Base-by-base conservation (phyloP, 164 flowering plant genomes). In the Nelumbo lutea region DNA sequence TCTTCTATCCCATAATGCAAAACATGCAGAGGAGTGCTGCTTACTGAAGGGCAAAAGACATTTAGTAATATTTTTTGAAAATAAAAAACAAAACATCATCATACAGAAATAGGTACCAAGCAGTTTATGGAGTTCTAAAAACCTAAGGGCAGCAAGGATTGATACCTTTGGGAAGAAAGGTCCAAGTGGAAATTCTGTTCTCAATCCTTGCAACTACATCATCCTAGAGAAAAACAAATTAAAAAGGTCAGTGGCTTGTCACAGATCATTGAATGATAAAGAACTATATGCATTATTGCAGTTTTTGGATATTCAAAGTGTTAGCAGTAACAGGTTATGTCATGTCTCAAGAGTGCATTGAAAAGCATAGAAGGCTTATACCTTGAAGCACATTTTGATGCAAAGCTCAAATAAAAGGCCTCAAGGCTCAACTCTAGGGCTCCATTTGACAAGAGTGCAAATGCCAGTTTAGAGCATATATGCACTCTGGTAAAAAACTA, bases 111-210 rank as follows among this genome's bases (percentile, higher is more conserved):
- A 48, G 38, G 42, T 5, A 40, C 5, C 43, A 14, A n/a, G 67
- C 6, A 48, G 2, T 40, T 7, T 27, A 41, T 58, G 15, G 39
- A 45, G 14, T 46, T 14, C 15, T 11, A 47, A 11, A 64, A 64
- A 47, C 27, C 11, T 13, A 57, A 71, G 61, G 15, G 66, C 58
- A 61, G 38, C 9, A n/a, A 63, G 60, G 59, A 45, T 68, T 62
- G 4, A 67, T 78, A 88, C 98, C 94, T 81, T 78, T 78, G 14
- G 98, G 98, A 79, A 93, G 90, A 73, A 91, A 84, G 58, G 87
- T 90, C 97, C 96, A 93, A 45, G 89, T 85, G 38, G 94, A 83
- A 78, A 89, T 85, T 75, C 84, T 82, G 64, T 89, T 87, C 77
- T 91, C 96, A 62, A 93, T 86, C 73, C 82, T 79, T 71, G 79